Evolutionary conservation across 2,329 filamentous ascomycete species (phyloP).

Genomic region (Chaetomiaceae sp.): DNA sequence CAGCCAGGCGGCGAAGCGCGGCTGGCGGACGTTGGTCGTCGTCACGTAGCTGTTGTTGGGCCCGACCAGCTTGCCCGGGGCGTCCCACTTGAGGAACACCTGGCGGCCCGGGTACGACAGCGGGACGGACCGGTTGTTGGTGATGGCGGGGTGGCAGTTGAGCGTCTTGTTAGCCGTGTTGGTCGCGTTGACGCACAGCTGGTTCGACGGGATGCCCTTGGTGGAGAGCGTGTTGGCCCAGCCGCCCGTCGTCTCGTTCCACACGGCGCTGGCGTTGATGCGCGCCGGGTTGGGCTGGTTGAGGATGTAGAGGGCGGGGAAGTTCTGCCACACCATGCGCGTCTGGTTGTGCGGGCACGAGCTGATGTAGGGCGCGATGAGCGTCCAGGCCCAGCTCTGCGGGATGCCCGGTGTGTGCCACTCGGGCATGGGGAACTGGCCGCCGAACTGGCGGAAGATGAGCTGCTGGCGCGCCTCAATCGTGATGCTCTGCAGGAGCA

Average conservation of each 20-base stretch:
- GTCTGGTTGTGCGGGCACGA: constrained; percentile 70
- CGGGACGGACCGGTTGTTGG: constrained; percentile 63
- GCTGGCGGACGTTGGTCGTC: constrained; percentile 49
- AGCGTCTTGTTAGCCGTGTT: constrained; percentile 37
- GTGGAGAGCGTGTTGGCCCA: constrained; percentile 52
- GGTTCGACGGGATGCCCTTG: constrained; percentile 37
- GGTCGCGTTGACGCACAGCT: constrained; percentile 55
- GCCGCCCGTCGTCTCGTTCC: constrained; percentile 60
- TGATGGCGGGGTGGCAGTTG: constrained; percentile 60
- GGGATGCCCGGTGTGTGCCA: constrained; percentile 79
- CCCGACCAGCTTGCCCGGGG: constrained; percentile 61
- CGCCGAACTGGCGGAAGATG: constrained; percentile 77
- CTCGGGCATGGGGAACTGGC: constrained; percentile 74
- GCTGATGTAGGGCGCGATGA: constrained; percentile 75
- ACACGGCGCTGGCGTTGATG: constrained; percentile 55
- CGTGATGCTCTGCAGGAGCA: constrained; percentile 71
- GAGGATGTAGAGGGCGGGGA: constrained; percentile 63
- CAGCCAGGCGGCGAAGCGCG: constrained; percentile 70
- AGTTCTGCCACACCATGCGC: constrained; percentile 79
- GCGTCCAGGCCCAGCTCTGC: constrained; percentile 80
- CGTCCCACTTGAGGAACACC: constrained; percentile 69
- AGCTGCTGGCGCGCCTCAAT: constrained; percentile 79
- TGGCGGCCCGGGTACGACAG: constrained; percentile 70
- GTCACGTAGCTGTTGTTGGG: constrained; percentile 83
- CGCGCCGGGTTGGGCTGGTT: constrained; percentile 74